phyloP scores from a whole-genome alignment of 2,329 filamentous ascomycete genomes.

The Hymenoscyphus fructigenus region DNA sequence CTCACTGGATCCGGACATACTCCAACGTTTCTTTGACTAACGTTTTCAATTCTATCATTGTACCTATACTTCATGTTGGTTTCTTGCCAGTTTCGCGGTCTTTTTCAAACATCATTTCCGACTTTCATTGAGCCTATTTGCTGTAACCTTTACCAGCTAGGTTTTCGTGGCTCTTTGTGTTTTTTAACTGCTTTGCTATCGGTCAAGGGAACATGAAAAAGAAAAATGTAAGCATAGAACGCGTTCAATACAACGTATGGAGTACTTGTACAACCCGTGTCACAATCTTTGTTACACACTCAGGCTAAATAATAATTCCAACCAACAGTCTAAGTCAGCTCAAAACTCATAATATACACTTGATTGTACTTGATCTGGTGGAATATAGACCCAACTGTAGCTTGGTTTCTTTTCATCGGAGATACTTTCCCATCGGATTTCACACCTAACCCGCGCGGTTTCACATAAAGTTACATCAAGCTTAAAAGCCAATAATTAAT shows the following conservation, averaged over 20 bases:
- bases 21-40: background rate
- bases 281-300: too few species aligned
- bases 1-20: background rate
- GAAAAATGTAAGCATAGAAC: too few species aligned
- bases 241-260: too few species aligned
- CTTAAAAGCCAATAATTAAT: background rate
- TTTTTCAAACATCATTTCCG: too few species aligned
- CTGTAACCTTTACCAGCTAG: too few species aligned
- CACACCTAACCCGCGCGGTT: background rate
- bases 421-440: background rate
- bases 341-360: too few species aligned
- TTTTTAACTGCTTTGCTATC: too few species aligned
- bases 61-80: background rate
- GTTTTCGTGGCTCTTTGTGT: too few species aligned
- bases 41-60: background rate
- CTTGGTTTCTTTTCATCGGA: background rate
- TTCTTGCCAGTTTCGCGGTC: background rate
- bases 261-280: too few species aligned
- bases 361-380: too few species aligned
- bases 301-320: background rate
- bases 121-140: too few species aligned
- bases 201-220: too few species aligned
- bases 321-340: background rate
- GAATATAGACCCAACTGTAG: background rate
- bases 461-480: background rate